Evolutionary conservation across 2,329 filamentous ascomycete genomes (phyloP).

Genomic region (Fusarium sacchari): DNA sequence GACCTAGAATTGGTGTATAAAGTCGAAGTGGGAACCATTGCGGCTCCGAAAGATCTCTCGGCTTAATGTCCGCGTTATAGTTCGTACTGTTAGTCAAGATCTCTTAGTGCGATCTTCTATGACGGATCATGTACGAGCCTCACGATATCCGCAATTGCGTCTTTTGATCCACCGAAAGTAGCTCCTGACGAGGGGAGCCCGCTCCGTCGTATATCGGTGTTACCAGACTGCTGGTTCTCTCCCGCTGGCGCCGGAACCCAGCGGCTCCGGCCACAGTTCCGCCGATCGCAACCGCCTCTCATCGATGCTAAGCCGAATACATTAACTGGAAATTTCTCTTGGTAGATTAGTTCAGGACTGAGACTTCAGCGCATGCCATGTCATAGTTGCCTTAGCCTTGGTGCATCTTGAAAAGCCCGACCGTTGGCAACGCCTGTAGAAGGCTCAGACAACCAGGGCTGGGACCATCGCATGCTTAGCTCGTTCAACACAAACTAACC

Average conservation of each 20-base stretch:
- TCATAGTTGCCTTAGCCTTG: too few species aligned
- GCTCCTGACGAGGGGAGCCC: background rate
- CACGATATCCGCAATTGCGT: background rate
- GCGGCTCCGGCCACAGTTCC: background rate
- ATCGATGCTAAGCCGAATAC: too few species aligned
- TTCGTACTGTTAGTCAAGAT: background rate
- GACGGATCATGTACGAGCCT: background rate
- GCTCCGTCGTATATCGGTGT: background rate
- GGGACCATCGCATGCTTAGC: background rate
- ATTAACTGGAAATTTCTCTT: fast-evolving
- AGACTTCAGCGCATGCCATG: fast-evolving
- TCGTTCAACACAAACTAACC: background rate
- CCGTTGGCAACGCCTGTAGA: background rate
- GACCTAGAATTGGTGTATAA: background rate
- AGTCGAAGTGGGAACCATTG: background rate
- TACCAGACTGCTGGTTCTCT: background rate
- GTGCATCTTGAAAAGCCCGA: too few species aligned
- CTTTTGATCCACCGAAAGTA: background rate
- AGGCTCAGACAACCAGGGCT: background rate
- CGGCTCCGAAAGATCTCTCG: background rate
- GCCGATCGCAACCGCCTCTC: background rate
- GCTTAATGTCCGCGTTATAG: background rate
- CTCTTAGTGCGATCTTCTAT: background rate
- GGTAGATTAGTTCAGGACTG: fast-evolving
- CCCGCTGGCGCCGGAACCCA: background rate